Evolutionary conservation across 2,329 filamentous ascomycete genomes (phyloP), one percentile per base, ranked within the genome.

Genomic region (Didymella segeticola): DNA sequence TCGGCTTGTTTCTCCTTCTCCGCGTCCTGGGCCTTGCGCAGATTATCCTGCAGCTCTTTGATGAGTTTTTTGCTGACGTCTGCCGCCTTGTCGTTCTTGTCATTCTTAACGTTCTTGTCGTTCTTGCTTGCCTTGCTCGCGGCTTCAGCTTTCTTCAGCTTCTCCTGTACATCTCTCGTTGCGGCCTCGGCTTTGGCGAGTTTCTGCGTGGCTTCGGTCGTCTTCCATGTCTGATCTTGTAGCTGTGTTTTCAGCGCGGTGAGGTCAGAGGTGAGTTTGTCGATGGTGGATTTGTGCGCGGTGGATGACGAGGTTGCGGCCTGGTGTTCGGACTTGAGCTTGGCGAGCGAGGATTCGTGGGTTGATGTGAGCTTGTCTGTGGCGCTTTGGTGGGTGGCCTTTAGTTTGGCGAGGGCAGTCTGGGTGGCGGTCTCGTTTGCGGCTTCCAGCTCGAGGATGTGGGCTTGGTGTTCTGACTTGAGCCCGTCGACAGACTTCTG

Each of bases 171-270:
- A 38, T 83, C 80, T 23, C 48, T 60, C 1, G 48, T 38, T 4
- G 45, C 46, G 17, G 43, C 25, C 30, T 53, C 50, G 10, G 43
- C 37, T 19, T 43, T 49, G 9, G 45, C 37, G n/a, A 48, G 34
- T 25, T 49, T 81, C 37, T 81, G 72, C 43, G 80, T 77, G 12
- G 75, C 75, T 39, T 83, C 80, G 33, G 78, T 78, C 34, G 77
- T 68, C 50, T 78, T 74, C 71, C 71, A 75, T 2, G 65, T 70
- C 39, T 70, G 62, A 15, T 74, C 77, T 61, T 79, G 78, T 17
- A 78, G 67, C 47, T 82, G 79, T 17, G 79, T 78, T 14, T 66
- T 68, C 11, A 66, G 53, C 1, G 60, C 56, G 8, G 63, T 63
- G 27, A 56, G 50, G 38, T 77, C 73, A 0, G 72, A 62, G 39